phyloP scores from a whole-genome alignment of 257 asterid species.

The Jaltomata sinuosa region DNA sequence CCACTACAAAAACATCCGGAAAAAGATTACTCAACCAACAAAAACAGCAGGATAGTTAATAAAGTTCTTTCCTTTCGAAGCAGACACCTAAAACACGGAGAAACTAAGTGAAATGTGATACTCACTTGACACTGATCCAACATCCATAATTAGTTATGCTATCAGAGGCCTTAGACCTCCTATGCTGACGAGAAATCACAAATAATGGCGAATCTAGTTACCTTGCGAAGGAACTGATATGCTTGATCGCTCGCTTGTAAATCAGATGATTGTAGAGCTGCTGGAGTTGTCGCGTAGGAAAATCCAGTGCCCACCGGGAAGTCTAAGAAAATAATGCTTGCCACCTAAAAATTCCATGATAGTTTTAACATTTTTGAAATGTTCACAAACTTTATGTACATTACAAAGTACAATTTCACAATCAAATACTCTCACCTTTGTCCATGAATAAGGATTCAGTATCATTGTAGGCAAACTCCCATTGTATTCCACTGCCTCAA shows the following conservation, averaged over 20 bases:
- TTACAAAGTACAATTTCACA: neutral
- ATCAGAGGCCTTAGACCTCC: neutral
- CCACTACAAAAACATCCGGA: conserved; percentile 8
- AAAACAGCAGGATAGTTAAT: neutral
- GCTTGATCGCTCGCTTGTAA: neutral
- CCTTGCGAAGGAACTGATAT: conserved; percentile 7
- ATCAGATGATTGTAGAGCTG: neutral
- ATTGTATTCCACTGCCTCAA: conserved; percentile 2
- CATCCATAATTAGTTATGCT: neutral
- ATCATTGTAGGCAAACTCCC: conserved; percentile 1
- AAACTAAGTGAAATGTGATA: neutral
- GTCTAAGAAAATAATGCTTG: conserved; percentile 8
- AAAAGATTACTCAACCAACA: neutral
- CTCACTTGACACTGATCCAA: neutral
- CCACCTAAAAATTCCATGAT: neutral
- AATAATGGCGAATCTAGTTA: neutral
- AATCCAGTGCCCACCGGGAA: conserved; percentile 1
- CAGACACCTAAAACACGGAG: neutral
- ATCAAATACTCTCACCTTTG: neutral
- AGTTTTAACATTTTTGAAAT: neutral
- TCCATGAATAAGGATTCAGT: neutral
- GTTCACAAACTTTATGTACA: neutral
- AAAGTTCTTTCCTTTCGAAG: neutral
- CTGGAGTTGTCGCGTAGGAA: neutral
- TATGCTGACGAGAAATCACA: neutral